Conservation (phyloP, 129 eudicot genomes). For the Apium graveolens region DNA sequence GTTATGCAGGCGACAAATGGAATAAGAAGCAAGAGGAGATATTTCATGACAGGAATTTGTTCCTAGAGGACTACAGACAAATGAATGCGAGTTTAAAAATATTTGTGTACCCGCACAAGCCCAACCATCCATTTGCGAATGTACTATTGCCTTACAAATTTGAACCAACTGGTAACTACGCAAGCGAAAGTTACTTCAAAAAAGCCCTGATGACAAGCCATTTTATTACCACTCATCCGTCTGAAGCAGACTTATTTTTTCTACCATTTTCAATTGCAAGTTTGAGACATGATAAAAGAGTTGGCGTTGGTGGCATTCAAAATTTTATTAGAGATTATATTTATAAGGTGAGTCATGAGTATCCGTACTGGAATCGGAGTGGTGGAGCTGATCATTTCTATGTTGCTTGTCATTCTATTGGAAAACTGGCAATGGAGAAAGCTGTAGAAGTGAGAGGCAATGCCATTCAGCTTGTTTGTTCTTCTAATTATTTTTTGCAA, state of each 20-base stretch:
- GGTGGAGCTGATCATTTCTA: constrained; percentile 93
- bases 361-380: constrained; percentile 76
- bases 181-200: constrained; percentile 87
- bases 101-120: constrained; percentile 50
- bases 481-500: constrained; percentile 66
- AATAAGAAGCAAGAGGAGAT: constrained; percentile 19
- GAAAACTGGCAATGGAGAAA: constrained; percentile 73
- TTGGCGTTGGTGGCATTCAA: constrained; percentile 70
- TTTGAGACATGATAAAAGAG: constrained; percentile 60
- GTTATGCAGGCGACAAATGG: constrained; percentile 22
- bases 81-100: constrained; percentile 65
- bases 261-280: constrained; percentile 85
- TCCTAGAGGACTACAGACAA: constrained; percentile 49
- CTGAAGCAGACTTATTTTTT: constrained; percentile 64
- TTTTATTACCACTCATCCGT: constrained; percentile 65
- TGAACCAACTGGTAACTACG: constrained; percentile 77
- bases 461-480: constrained; percentile 90
- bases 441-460: constrained; percentile 53
- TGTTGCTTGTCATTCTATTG: constrained; percentile 83
- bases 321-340: constrained; percentile 46
- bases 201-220: constrained; percentile 50
- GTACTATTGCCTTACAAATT: constrained; percentile 39
- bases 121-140: constrained; percentile 62
- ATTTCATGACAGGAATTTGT: constrained; percentile 52
- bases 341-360: constrained; percentile 32